Conservation (phyloP, 768 basidiomycete genomes). For the Mycena indigotica region DNA sequence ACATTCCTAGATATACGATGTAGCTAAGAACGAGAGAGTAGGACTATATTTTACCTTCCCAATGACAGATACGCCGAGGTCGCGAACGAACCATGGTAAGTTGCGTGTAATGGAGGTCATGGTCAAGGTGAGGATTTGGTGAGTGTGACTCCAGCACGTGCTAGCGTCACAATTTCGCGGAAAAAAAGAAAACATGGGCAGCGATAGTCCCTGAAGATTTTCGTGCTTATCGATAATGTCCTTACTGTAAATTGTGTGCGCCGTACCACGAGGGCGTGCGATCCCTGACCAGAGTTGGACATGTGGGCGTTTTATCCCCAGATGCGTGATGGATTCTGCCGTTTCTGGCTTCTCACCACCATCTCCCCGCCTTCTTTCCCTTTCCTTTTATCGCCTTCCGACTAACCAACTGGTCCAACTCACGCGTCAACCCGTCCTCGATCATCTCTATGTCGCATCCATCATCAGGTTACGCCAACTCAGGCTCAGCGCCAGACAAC, state of each 20-base stretch:
- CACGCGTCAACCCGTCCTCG: not conserved
- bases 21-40: not conserved
- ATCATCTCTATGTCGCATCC: conserved; percentile 18
- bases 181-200: not conserved
- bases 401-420: too few relatives aligned
- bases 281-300: too few relatives aligned
- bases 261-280: too few relatives aligned
- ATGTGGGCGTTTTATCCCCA: conserved; percentile 2
- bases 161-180: not conserved
- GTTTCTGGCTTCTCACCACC: conserved; percentile 1
- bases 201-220: not conserved
- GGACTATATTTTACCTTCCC: conserved; percentile 59
- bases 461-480: too few relatives aligned
- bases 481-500: conserved; percentile 14
- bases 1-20: conserved; percentile 64
- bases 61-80: conserved; percentile 79
- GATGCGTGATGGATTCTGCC: not conserved
- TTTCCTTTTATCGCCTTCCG: not conserved
- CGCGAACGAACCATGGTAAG: conserved; percentile 82
- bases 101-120: conserved; percentile 83
- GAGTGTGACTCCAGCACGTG: too few relatives aligned
- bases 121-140: conserved; percentile 28
- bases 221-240: not conserved
- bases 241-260: too few relatives aligned
- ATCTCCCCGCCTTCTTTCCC: not conserved